These are phyloP conservation scores for Neurospora sp. DNA, from an alignment of 495 filamentous ascomycete species.

Conservation along the genomic window DNA sequence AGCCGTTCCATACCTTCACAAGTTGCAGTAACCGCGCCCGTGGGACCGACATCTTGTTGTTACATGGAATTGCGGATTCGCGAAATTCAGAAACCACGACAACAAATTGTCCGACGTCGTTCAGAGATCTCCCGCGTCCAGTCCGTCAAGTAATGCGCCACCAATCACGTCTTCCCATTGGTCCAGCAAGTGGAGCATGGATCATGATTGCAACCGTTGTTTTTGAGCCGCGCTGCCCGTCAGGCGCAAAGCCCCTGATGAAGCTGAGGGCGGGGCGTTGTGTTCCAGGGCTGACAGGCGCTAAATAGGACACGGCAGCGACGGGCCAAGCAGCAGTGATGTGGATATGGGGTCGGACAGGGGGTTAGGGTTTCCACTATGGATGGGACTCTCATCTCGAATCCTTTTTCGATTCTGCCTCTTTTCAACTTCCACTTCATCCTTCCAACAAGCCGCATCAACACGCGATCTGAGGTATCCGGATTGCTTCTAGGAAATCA, in stretches of 20 bases:
- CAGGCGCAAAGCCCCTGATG: not conserved
- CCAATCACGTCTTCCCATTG: slow-evolving; percentile 2
- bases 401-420: not conserved
- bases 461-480: too few relatives aligned
- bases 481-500: too few relatives aligned
- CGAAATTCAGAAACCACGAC: not conserved
- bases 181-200: not conserved
- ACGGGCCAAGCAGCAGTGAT: not conserved
- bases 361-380: not conserved
- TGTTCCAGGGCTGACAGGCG: not conserved
- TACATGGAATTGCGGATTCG: slow-evolving; percentile 12
- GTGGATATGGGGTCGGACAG: not conserved
- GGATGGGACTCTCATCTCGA: not conserved
- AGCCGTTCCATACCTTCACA: slow-evolving; percentile 51
- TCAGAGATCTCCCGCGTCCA: slow-evolving; percentile 7
- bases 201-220: not conserved
- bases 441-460: not conserved
- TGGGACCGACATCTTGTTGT: slow-evolving; percentile 56
- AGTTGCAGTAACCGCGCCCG: slow-evolving; percentile 65
- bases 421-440: not conserved
- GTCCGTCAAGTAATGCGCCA: not conserved
- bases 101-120: slow-evolving; percentile 8
- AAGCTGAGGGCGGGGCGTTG: slow-evolving; percentile 1
- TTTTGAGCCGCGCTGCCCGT: slow-evolving; percentile 1
- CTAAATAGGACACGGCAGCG: not conserved